phyloP scores from a whole-genome alignment of 2,329 filamentous ascomycete species.

The Alternaria ventricosa region DNA sequence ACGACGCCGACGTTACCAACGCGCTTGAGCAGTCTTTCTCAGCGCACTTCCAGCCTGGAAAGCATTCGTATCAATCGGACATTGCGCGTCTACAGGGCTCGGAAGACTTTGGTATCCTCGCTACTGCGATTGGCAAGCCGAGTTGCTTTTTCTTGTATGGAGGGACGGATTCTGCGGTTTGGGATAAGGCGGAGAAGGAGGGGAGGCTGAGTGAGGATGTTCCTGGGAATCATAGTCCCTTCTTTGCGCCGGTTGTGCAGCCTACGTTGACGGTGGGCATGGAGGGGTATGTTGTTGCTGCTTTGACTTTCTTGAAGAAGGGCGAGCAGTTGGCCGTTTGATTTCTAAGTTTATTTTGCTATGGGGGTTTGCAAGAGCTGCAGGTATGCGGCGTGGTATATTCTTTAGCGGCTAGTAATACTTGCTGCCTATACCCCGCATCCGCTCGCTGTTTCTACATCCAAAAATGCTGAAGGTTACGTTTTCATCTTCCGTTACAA shows the following conservation, averaged over 20 bases:
- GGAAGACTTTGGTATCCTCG: constrained; percentile 67
- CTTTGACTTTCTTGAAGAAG: constrained; percentile 55
- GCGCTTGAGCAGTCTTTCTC: constrained; percentile 54
- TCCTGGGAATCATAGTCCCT: constrained; percentile 65
- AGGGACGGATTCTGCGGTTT: constrained; percentile 57
- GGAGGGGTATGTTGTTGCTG: constrained; percentile 60
- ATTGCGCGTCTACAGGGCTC: constrained; percentile 54
- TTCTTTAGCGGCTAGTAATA: background rate
- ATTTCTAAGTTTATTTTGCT: rapidly evolving
- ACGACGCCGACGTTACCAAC: constrained; percentile 56
- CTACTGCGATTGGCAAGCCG: constrained; percentile 57
- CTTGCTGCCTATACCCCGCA: background rate
- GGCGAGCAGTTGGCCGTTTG: background rate
- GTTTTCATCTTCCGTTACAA: too few species aligned
- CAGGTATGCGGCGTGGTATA: background rate
- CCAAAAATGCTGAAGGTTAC: background rate
- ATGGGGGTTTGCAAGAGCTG: background rate
- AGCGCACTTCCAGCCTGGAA: constrained; percentile 51
- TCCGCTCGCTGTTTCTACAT: background rate
- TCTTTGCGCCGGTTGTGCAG: constrained; percentile 65
- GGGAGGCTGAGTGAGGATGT: constrained; percentile 56
- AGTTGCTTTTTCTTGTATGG: constrained; percentile 65
- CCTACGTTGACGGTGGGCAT: constrained; percentile 62
- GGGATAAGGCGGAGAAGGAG: constrained; percentile 57
- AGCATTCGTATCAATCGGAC: constrained; percentile 46